These are phyloP conservation scores for Phialophora tarda DNA, from an alignment of 2,329 filamentous ascomycete genomes.

Conservation along the genomic window DNA sequence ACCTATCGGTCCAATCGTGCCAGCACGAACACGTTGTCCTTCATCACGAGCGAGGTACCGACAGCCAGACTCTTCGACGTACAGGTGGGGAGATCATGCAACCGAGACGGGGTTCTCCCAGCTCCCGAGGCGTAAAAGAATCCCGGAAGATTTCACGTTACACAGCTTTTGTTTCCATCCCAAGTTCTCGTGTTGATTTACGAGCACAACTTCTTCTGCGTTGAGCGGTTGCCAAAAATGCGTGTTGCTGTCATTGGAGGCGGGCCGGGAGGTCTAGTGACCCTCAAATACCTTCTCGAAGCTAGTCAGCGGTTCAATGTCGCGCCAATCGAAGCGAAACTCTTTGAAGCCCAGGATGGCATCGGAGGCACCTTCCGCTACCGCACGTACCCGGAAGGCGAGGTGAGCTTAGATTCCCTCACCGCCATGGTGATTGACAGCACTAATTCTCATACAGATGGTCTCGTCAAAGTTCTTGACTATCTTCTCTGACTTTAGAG, in stretches of 20 bases:
- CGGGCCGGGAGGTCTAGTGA: slow-evolving; percentile 22
- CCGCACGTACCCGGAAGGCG: slow-evolving; percentile 20
- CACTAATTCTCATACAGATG: slow-evolving; percentile 9
- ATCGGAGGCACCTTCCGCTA: slow-evolving; percentile 24
- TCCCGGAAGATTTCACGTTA: slow-evolving; percentile 10
- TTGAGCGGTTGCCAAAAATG: slow-evolving; percentile 11
- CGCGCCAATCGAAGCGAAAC: slow-evolving; percentile 12
- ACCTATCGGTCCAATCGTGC: slow-evolving; percentile 3
- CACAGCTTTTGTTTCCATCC: slow-evolving; percentile 11
- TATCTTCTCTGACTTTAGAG: slow-evolving; percentile 20
- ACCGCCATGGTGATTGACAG: neutral
- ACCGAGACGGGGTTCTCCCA: slow-evolving; percentile 9
- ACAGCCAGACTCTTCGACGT: slow-evolving; percentile 9
- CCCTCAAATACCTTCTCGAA: slow-evolving; percentile 21
- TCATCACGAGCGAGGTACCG: neutral
- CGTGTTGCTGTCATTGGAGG: slow-evolving; percentile 23
- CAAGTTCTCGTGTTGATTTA: neutral
- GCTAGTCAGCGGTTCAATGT: slow-evolving; percentile 12
- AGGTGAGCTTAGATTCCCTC: slow-evolving; percentile 8
- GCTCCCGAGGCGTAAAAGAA: slow-evolving; percentile 2
- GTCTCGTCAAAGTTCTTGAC: slow-evolving; percentile 22
- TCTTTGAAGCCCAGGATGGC: slow-evolving; percentile 22
- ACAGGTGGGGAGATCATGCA: slow-evolving; percentile 16
- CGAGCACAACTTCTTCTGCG: neutral
- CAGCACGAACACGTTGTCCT: slow-evolving; percentile 5